Evolutionary conservation across 106 monocot species (phyloP), one percentile per base, ranked within the genome.

Genomic region (Platanthera zijinensis): DNA sequence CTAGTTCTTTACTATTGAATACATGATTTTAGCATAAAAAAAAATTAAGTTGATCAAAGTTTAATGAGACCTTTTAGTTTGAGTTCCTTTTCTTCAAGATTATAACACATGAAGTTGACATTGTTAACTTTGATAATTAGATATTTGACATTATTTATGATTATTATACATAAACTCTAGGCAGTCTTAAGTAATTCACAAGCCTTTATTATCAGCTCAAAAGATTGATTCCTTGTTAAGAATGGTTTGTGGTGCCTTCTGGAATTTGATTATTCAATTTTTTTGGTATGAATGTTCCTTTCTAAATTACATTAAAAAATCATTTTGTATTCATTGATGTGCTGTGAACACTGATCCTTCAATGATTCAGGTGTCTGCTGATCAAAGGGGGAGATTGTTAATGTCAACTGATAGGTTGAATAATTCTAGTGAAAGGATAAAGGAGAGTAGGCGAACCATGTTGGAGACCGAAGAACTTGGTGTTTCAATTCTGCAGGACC

Each of bases 401-500:
- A 90, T 85, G 82, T 83, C 92, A 77, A 96, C 92, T 39, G 92
- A 90, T 9, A 90, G 89, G 79, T 56, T 96, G 79, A 88, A 92
- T 54, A 88, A 92, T 39, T 90, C 95, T 46, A 85, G 76, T 79
- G 92, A 95, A 30, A 90, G 90, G 74, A 84, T 96, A 21, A 96
- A 84, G 76, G 92, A 93, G 71, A 86, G 87, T 78, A 73, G 90
- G 82, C 90, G 88, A 81, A 86, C 89, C 66, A 87, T 90, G 79
- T 63, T 95, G 76, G 92, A 90, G 80, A 93, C 92, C 47, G 92
- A 96, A 80, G 92, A 92, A 28, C 89, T 96, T 79, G 95, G 95
- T 56, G 85, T 87, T 10, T 96, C 95, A 66, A 90, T 93, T 69
- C 88, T 90, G 64, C 88, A 93, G 76, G 95, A 96, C 63, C 78